Evolutionary conservation across 768 basidiomycete species (phyloP).

Genomic region (Mycena capillaripes): DNA sequence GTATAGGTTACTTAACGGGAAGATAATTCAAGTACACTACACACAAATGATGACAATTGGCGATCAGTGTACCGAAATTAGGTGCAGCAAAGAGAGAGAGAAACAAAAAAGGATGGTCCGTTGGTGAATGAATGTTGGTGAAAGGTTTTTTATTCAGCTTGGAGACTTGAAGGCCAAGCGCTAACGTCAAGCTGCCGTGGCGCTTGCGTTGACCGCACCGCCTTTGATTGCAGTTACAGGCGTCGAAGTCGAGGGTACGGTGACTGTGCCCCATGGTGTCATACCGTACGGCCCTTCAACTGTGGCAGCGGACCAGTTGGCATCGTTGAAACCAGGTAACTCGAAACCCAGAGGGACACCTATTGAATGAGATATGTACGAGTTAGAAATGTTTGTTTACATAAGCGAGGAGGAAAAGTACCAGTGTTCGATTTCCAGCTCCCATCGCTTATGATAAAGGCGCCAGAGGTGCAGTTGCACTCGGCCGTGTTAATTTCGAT

Average conservation of each 20-base stretch:
- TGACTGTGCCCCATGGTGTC: slow-evolving; percentile 39
- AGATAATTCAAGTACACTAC: background rate
- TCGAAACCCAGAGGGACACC: slow-evolving; percentile 26
- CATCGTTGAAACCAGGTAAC: slow-evolving; percentile 37
- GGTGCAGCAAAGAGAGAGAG: no score
- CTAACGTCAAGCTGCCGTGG: background rate
- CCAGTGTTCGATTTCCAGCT: slow-evolving; percentile 43
- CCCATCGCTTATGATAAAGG: slow-evolving; percentile 37
- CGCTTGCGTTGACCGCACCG: background rate
- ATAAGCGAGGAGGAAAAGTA: background rate
- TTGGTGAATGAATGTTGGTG: no score
- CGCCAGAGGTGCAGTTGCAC: slow-evolving; percentile 35
- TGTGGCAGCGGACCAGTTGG: slow-evolving; percentile 40
- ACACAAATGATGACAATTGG: background rate
- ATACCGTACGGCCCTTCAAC: slow-evolving; percentile 41
- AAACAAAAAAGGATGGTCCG: no score
- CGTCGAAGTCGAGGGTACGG: background rate
- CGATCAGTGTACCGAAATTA: background rate
- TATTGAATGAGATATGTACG: background rate
- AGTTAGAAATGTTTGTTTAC: background rate
- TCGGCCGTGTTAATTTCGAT: slow-evolving; percentile 35
- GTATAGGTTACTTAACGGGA: background rate
- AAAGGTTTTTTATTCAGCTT: no score
- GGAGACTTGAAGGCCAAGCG: background rate
- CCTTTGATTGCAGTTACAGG: slow-evolving; percentile 9